Evolutionary conservation across 345 rosid species (phyloP).

Genomic region (Turritis glabra): DNA sequence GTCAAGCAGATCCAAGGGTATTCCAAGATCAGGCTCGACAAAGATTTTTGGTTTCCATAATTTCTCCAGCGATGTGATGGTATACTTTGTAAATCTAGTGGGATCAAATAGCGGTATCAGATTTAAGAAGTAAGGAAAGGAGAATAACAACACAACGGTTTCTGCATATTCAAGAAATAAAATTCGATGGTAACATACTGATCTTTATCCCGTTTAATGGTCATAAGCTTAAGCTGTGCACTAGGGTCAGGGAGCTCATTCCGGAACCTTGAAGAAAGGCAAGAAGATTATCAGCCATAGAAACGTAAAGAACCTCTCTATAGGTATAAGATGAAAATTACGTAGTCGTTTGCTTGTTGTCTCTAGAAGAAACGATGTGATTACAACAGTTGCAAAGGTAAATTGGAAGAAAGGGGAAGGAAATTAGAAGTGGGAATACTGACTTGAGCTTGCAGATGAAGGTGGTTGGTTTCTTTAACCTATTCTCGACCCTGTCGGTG

Average conservation of each 20-base stretch:
- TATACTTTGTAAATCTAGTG: slow-evolving; percentile 82
- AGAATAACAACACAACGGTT: background rate
- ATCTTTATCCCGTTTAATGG: slow-evolving; percentile 78
- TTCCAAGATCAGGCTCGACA: slow-evolving; percentile 98
- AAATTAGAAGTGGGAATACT: slow-evolving; percentile 41
- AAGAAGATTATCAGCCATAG: background rate
- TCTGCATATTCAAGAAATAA: background rate
- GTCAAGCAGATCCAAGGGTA: slow-evolving; percentile 96
- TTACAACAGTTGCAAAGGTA: too few species aligned
- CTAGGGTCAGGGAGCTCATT: slow-evolving; percentile 98
- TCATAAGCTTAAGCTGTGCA: slow-evolving; percentile 88
- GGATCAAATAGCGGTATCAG: slow-evolving; percentile 2
- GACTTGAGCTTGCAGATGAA: slow-evolving; percentile 98
- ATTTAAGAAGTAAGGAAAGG: background rate
- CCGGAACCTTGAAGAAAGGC: slow-evolving; percentile 63
- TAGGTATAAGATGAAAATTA: background rate
- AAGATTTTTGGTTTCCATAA: slow-evolving; percentile 81
- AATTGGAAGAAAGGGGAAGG: background rate
- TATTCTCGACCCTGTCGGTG: slow-evolving; percentile 81
- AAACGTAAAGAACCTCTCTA: too few species aligned
- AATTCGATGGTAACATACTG: slow-evolving; percentile 53
- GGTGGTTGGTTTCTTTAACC: slow-evolving; percentile 98
- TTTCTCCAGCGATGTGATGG: slow-evolving; percentile 89
- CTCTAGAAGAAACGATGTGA: too few species aligned
- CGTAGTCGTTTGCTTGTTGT: background rate